Base-by-base conservation (phyloP, 371 early-diverging fungal genomes). In the Zancudomyces culisetae region DNA sequence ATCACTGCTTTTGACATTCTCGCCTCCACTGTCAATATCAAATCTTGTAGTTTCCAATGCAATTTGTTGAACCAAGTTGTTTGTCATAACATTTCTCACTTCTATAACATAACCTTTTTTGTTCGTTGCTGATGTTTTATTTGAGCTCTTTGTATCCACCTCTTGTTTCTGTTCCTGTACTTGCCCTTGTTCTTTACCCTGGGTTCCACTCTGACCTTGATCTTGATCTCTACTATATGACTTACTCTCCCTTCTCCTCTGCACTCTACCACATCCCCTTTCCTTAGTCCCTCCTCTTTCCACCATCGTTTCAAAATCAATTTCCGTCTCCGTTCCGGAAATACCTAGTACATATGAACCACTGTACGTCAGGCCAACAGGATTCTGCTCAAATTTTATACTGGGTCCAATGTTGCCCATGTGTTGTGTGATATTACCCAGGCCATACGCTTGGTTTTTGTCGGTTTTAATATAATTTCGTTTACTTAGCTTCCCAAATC, bases 11-110 rank as follows among this genome's bases (percentile, higher is more conserved):
- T 35, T 35, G 6, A 35, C 35, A 10, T 35, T 10, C 6, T 29
- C 15, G n/a, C n/a, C n/a, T n/a, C n/a, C n/a, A n/a, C n/a, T n/a
- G 10, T 49, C 50, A 13, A 13, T 49, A 29, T 24, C 28, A 18
- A 40, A 22, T 35, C 22, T 13, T 27, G 50, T 29, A 30, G 4
- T 29, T 13, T n/a, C n/a, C 13, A 86, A 59, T 15, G 78, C 79
- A 15, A 84, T 72, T 27, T 73, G 74, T 62, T 91, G 91, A 2
- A 94, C 83, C 12, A 86, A 68, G 0, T 77, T 79, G 27, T 82
- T 75, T 0, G 89, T 83, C 52, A 76, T 83, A 30, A 90, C 75
- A 49, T 87, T 88, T 50, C 90, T 75, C 2, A 94, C 81, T 60
- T 91, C 90, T 0, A 94, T 76, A 35, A 3, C 26, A 35, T 49